Conservation (phyloP, 163 green algal genomes). For the Scenedesmus sp. region DNA sequence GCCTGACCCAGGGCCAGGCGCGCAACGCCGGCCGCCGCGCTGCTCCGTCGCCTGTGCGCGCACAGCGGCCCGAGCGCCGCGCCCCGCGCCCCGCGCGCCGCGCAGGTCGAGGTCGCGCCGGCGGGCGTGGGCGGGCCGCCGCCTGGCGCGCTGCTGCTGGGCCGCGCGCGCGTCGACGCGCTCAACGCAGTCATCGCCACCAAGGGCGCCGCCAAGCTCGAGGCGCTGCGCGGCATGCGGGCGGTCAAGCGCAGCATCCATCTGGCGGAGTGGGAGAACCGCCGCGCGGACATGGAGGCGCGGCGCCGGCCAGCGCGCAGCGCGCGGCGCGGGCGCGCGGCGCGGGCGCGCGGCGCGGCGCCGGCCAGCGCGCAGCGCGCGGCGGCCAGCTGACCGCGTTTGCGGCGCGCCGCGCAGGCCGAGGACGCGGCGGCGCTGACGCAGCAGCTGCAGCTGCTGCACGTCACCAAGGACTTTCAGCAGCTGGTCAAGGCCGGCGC, state of each 20-base stretch:
- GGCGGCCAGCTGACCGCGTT: too few species aligned
- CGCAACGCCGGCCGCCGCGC: too few species aligned
- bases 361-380: too few species aligned
- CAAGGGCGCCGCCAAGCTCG: conserved; percentile 41
- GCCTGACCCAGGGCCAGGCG: conserved; percentile 63
- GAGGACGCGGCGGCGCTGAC: conserved; percentile 47
- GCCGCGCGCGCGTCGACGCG: background rate
- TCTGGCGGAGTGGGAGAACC: conserved; percentile 42
- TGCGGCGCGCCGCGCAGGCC: too few species aligned
- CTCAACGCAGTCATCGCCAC: conserved; percentile 34
- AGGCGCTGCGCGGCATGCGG: conserved; percentile 44
- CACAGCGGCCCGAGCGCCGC: too few species aligned
- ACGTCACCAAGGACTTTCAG: conserved; percentile 66
- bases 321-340: too few species aligned
- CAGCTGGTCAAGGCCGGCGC: conserved; percentile 35
- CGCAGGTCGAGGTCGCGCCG: conserved; percentile 22
- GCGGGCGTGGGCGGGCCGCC: background rate
- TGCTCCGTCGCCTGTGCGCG: too few species aligned
- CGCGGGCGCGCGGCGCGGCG: too few species aligned
- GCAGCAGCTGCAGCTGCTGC: conserved; percentile 60
- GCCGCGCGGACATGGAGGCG: conserved; percentile 40
- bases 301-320: too few species aligned
- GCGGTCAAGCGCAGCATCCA: conserved; percentile 43
- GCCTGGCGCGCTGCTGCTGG: conserved; percentile 26
- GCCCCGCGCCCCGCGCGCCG: background rate